Evolutionary conservation across 139 green algal species (phyloP).

Genomic region (Desmodesmus armatus): DNA sequence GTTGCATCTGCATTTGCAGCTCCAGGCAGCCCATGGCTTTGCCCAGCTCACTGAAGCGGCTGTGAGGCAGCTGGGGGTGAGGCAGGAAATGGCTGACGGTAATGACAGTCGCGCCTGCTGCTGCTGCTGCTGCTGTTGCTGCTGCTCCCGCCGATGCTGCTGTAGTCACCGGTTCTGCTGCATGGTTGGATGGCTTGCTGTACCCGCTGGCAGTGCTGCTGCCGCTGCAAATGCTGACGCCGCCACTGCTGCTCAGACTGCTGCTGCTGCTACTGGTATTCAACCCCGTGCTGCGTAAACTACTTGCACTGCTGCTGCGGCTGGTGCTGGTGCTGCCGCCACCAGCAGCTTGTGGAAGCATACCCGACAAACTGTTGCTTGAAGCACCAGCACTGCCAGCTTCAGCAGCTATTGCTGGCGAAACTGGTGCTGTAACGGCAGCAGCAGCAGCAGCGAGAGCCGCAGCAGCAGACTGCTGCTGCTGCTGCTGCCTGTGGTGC

Average conservation of each 20-base stretch:
- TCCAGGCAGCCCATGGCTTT: conserved; percentile 52
- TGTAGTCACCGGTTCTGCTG: too few species aligned
- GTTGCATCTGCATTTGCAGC: conserved; percentile 36
- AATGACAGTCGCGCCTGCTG: neutral
- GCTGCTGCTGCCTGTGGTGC: neutral
- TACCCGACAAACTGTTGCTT: too few species aligned
- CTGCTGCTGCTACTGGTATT: neutral
- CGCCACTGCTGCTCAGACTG: neutral
- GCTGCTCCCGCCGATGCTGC: neutral
- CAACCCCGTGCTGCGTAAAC: too few species aligned
- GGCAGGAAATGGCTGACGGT: conserved; percentile 50
- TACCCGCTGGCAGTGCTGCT: neutral
- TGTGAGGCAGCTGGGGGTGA: conserved; percentile 38
- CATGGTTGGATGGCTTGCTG: neutral
- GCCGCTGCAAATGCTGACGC: neutral
- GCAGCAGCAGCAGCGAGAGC: neutral
- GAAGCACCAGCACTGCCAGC: neutral
- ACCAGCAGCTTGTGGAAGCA: neutral
- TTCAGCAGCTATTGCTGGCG: neutral
- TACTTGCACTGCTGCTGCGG: conserved; percentile 9
- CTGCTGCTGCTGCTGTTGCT: conserved; percentile 13
- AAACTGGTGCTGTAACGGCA: neutral
- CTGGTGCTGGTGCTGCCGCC: neutral
- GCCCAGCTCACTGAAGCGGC: conserved; percentile 29
- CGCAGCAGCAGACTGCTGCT: neutral